A percentile compares a stretch with the other conserved stretches of the same genome.
Conservation (phyloP, 1,139 yeast genomes). For the Wickerhamiella pararugosa region DNA sequence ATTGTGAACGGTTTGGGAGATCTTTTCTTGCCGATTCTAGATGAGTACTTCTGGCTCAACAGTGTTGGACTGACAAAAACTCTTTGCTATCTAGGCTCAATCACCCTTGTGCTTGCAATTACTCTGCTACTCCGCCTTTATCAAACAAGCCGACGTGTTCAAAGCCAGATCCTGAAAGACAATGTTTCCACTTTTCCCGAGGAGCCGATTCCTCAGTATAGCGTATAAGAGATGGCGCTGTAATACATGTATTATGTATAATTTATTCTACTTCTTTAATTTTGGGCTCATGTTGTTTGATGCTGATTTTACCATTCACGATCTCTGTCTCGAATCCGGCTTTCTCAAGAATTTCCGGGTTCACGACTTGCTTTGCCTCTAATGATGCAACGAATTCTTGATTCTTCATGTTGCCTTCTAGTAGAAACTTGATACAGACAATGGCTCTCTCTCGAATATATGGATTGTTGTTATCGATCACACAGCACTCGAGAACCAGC, state of each 20-base stretch:
- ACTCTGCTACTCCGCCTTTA: conserved; percentile 31
- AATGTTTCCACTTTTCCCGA: conserved; percentile 24
- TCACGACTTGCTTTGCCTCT: conserved; percentile 41
- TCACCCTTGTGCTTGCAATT: conserved; percentile 42
- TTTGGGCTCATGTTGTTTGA: conserved; percentile 18
- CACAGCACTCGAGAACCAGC: conserved; percentile 61
- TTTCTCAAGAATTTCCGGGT: conserved; percentile 35
- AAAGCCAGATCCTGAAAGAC: conserved; percentile 39
- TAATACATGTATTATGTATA: background rate
- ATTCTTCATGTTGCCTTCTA: conserved; percentile 48
- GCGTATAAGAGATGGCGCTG: background rate
- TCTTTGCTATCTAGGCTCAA: conserved; percentile 36
- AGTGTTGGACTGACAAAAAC: conserved; percentile 67
- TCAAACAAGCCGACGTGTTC: conserved; percentile 35
- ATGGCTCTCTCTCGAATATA: conserved; percentile 70
- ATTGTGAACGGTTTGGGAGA: conserved; percentile 68
- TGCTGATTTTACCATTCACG: conserved; percentile 37
- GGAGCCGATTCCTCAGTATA: background rate
- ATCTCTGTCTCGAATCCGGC: conserved; percentile 49
- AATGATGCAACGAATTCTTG: conserved; percentile 57
- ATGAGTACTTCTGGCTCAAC: conserved; percentile 43
- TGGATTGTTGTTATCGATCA: conserved; percentile 79
- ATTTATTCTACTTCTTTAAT: background rate
- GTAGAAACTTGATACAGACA: conserved; percentile 53
- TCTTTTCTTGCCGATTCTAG: conserved; percentile 53